Evolutionary conservation across 1,284 basidiomycete genomes (phyloP), one percentile per base, ranked within the genome.

Genomic region (Moesziomyces sp.): DNA sequence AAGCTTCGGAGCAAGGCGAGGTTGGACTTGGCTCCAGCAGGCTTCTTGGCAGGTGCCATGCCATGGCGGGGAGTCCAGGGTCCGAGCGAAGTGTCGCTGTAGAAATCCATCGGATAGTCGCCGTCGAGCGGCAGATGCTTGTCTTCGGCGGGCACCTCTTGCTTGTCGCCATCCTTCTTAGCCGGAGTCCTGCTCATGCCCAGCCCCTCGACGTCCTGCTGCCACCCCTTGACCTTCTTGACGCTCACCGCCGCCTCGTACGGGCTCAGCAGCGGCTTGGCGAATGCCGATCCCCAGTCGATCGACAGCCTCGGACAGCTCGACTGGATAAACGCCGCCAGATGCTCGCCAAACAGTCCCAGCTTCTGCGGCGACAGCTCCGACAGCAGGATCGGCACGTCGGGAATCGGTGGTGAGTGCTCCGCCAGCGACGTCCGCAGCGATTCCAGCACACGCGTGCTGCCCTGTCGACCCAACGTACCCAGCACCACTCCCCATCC

Each of bases 61-160:
- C 83, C 84, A 52, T 81, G 84, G 18, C 84, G 66, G 11, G 85
- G 85, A 26, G 85, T 86, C 85, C 85, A 86, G 14, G 81, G 73
- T 65, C 84, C 84, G 89, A 88, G 30, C 89, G 90, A 61, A 87
- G 81, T 11, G 90, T 91, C 93, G 46, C 89, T 88, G 80, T 98
- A 99, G 84, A 98, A 99, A 85, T 99, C 93, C 96, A 99, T 99
- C 1, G 93, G 92, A 85, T 99, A 99, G 58, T 83, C 35, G 84
- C 85, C 35, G 86, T 87, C 66, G 30, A 86, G 45, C 13, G 62
- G 63, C 50, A 65, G 42, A 42, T 67, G 59, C 52, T 64, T 61
- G 52, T 74, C 61, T 21, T 56, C 59, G 13, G 28, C 30, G 2
- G 61, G 48, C 45, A 64, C 57, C 23, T 44, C 23, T 40, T 57